Base-by-base conservation (phyloP, 2,329 filamentous ascomycete species). In the Davidsoniella neocaledoniae region DNA sequence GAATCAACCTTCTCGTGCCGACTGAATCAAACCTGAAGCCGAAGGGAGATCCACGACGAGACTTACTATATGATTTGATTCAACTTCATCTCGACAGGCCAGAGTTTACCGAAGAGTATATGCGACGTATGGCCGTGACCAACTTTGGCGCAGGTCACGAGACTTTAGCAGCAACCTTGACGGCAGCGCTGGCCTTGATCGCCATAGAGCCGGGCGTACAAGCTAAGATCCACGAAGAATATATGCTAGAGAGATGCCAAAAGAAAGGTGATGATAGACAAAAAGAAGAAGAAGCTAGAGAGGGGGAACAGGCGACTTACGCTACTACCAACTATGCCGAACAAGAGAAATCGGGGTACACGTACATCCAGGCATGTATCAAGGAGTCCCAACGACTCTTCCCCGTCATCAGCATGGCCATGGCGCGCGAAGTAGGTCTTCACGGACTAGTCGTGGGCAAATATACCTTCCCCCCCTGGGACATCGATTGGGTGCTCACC, bases 91-190 rank as follows among this genome's bases (percentile, higher is more conserved):
- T 61, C 12, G 59, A 64, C 4, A 68, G 64, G 17, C 66, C 69
- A 0, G 66, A 66, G 5, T 74, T 75, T 52, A 68, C 57, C 0
- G 65, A 70, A 23, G 58, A 56, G 0, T 74, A 74, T 48, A 63
- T 75, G 8, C 66, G 67, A 2, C 68, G 71, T 25, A 69, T 74
- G 63, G 70, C 69, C 2, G 62, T 73, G 2, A 74, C 72, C 2
- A 75, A 75, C 54, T 74, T 75, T 55, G 72, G 72, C 9, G 72
- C 72, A 1, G 72, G 72, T 0, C 72, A 75, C 52, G 72, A 75
- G 55, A 75, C 72, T 0, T 65, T 73, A 62, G 70, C 69, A 9
- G 71, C 71, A 1, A 71, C 72, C 0, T 56, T 75, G 5, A 74
- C 71, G 0, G 67, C 72, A 3, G 61, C 66, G 19, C 57, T 76